Evolutionary conservation across 1,139 yeast species (phyloP).

Genomic region (Suhomyces wounanorum): DNA sequence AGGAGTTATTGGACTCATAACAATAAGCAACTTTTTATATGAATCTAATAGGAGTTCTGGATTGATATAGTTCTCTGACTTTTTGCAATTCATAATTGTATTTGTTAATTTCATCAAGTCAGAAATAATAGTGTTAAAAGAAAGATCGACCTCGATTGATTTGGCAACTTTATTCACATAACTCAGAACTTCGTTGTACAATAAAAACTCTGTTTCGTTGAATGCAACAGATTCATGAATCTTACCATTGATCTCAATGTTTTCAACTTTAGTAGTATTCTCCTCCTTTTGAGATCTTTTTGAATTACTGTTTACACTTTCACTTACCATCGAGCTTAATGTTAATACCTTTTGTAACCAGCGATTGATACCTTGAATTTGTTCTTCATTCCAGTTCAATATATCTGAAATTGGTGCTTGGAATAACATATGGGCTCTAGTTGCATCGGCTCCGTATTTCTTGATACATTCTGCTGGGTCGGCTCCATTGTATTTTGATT

Average conservation of each 20-base stretch:
- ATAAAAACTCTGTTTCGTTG: slow-evolving; percentile 48
- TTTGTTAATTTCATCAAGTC: slow-evolving; percentile 88
- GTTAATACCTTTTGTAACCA: slow-evolving; percentile 71
- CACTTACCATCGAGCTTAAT: slow-evolving; percentile 19
- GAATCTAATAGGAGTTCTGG: slow-evolving; percentile 39
- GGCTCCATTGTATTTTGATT: slow-evolving; percentile 91
- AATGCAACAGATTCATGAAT: slow-evolving; percentile 22
- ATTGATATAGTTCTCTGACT: slow-evolving; percentile 25
- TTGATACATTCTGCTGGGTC: slow-evolving; percentile 79
- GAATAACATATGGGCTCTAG: slow-evolving; percentile 90
- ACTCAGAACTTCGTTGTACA: slow-evolving; percentile 61
- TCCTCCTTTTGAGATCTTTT: slow-evolving; percentile 1
- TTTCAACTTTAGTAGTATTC: slow-evolving; percentile 2
- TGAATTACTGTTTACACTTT: not conserved
- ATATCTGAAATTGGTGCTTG: slow-evolving; percentile 87
- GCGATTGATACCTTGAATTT: slow-evolving; percentile 82
- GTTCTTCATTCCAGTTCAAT: slow-evolving; percentile 86
- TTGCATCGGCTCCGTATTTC: slow-evolving; percentile 91
- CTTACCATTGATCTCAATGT: slow-evolving; percentile 27
- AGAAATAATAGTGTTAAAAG: slow-evolving; percentile 83
- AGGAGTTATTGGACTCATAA: slow-evolving; percentile 79
- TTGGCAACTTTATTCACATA: slow-evolving; percentile 52
- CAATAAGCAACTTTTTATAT: slow-evolving; percentile 53
- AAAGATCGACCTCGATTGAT: slow-evolving; percentile 59
- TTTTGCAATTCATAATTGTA: slow-evolving; percentile 42